Base-by-base conservation (phyloP, 805 yeast species). In the Saccharomycopsis microspora region DNA sequence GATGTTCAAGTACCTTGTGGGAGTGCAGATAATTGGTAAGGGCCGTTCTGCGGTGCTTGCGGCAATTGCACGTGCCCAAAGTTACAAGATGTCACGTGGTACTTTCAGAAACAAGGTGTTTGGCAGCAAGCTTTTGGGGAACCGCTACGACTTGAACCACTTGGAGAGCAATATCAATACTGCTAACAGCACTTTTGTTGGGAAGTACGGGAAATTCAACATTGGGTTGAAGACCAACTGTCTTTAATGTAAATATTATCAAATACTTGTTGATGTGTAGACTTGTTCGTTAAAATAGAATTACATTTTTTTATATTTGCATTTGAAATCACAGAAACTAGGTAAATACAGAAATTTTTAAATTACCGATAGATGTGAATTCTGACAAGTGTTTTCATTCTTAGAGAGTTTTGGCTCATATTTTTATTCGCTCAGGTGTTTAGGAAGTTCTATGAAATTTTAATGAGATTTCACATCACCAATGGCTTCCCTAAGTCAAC, bases 91-190 rank as follows among this genome's bases (percentile, higher is more conserved):
- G 4, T 43, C 42, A 11, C 43, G 37, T 36, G 53, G 53, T 41
- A 50, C 53, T 30, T 50, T 50, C 43, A 41, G 48, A 29, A 50
- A 50, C 37, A 50, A 50, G 40, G 42, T 46, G 30, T 50, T 39
- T 40, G 30, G 38, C 32, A 49, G 39, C 28, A 50, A 50, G 32
- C 36, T 47, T 30, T 44, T 50, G 39, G 44, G 48, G n/a, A 47
- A 42, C 41, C 44, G 38, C 31, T 50, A 50, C 32, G 47, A 47
- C 33, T 41, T 50, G 41, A 50, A 50, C 45, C 36, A 31, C 11
- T n/a, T 35, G 37, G 42, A 46, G 42, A 44, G 45, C 32, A 50
- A 50, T 34, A 47, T 50, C 19, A 37, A 28, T 9, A 41, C 37
- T 9, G 28, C 34, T 45, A 37, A 40, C 10, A 32, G 48, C 30